Evolutionary conservation across 768 basidiomycete genomes (phyloP), one percentile per base, ranked within the genome.

Genomic region (Calocybe cyanea): DNA sequence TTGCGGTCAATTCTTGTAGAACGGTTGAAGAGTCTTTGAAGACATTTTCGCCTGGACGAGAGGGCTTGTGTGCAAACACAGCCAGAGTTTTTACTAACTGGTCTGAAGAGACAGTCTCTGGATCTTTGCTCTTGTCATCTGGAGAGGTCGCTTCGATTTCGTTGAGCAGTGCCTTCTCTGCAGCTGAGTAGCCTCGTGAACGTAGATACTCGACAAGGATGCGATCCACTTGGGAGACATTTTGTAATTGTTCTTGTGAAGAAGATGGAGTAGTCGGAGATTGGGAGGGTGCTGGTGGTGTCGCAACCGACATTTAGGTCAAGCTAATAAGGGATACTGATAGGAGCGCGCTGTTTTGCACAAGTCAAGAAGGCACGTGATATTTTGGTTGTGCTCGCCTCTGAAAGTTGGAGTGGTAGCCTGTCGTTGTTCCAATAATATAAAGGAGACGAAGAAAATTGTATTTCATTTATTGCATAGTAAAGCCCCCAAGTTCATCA

Each of bases 1-100:
- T 78, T 4, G 81, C 69, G 1, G 74, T 75, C 11, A 90, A 67
- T 55, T 85, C 83, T 57, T 85, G 80, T 41, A 87, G 61, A 24
- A 87, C 84, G 58, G 63, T 80, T 33, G 73, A 57, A 7, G 77
- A 76, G 34, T 87, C 85, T 58, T 83, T 86, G 53, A 87, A 63
- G 2, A 78, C 71, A 63, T 87, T 87, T 57, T 87, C 84, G 8
- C 83, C 81, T 2, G 81, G 77, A 25, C 75, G 73, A 0, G 80
- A 72, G 18, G 82, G 73, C 57, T 83, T 86, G 55, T 83, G 77
- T n/a, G 80, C 76, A 57, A 79, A 86, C 1, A 85, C 78, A 17
- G 86, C 81, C 9, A 79, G 57, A 50, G 74, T 66, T 70, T 83
- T 66, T 58, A 76, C 53, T 63, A 78, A 59, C 65, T 85, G 66